Percentiles rank a stretch among this genome's conserved stretches.
These are phyloP conservation scores for Elongisporangium anandrum DNA, from an alignment of 352 stramenopile species.

Conservation along the genomic window DNA sequence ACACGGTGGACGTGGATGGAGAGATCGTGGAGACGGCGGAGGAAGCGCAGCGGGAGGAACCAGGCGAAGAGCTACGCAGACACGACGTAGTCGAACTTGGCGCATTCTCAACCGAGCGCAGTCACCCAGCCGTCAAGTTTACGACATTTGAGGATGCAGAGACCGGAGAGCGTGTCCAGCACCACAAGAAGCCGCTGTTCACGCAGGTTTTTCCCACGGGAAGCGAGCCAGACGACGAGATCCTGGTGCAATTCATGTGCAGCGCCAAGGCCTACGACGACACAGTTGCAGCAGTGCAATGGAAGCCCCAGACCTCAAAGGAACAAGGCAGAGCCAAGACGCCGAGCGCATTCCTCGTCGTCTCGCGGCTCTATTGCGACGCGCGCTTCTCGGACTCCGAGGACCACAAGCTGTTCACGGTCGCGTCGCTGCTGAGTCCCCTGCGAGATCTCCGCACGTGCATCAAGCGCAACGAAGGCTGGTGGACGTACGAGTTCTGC, in stretches of 20 bases:
- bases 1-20: conserved; percentile 11
- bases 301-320: conserved; percentile 10
- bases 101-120: conserved; percentile 27
- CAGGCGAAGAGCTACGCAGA: not conserved
- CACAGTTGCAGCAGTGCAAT: conserved; percentile 37
- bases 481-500: conserved; percentile 85
- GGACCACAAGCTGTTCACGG: conserved; percentile 41
- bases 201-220: conserved; percentile 45
- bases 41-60: conserved; percentile 1
- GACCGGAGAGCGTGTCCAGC: conserved; percentile 34
- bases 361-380: conserved; percentile 67
- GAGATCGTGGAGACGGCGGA: not conserved
- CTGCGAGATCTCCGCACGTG: conserved; percentile 46
- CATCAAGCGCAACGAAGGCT: conserved; percentile 76
- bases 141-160: conserved; percentile 43
- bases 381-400: conserved; percentile 40
- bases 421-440: conserved; percentile 49
- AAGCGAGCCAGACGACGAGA: conserved; percentile 10
- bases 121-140: conserved; percentile 24
- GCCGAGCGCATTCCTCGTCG: conserved; percentile 50
- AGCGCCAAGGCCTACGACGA: conserved; percentile 37
- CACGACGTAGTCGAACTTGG: conserved; percentile 39
- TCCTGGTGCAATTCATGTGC: conserved; percentile 76
- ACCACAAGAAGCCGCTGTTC: conserved; percentile 45
- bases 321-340: conserved; percentile 5